phyloP scores from a whole-genome alignment of 1,284 basidiomycete species.

The Boletus sp. region DNA sequence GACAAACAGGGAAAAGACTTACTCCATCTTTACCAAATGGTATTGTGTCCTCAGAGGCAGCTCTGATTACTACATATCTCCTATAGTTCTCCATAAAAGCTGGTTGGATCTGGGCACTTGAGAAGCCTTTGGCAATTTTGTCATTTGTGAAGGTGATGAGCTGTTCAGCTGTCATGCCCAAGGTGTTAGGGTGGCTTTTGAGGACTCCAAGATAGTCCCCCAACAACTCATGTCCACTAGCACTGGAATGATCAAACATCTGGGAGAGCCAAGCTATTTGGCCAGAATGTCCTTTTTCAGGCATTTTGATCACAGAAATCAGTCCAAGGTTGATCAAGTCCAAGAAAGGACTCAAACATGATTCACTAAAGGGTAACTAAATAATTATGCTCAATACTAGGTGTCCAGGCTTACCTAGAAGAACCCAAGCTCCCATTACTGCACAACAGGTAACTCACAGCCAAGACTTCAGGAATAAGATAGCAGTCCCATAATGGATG shows the following conservation, averaged over 20 bases:
- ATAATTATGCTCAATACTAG: not conserved
- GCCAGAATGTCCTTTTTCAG: constrained; percentile 7
- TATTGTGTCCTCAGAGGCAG: constrained; percentile 31
- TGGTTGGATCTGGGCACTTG: constrained; percentile 44
- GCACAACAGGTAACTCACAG: constrained; percentile 34
- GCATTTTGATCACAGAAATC: constrained; percentile 22
- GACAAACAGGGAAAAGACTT: constrained; percentile 16
- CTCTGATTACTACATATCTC: constrained; percentile 55
- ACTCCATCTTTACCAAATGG: constrained; percentile 34
- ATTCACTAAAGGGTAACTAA: constrained; percentile 13
- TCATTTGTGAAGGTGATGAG: constrained; percentile 17
- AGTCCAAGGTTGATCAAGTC: constrained; percentile 22
- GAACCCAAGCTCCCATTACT: constrained; percentile 30
- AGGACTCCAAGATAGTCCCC: constrained; percentile 16
- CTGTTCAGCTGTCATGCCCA: constrained; percentile 20
- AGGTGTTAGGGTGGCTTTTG: constrained; percentile 1
- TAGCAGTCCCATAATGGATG: constrained; percentile 67
- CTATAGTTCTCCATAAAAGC: constrained; percentile 53
- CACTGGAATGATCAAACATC: constrained; percentile 7
- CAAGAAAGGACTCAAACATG: constrained; percentile 23
- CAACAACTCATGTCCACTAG: constrained; percentile 17
- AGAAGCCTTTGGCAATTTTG: constrained; percentile 25
- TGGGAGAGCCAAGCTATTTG: constrained; percentile 23
- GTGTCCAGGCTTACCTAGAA: constrained; percentile 25
- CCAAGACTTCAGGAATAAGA: constrained; percentile 56